A percentile compares a stretch with the other conserved stretches of the same genome.
phyloP scores from a whole-genome alignment of 2,329 filamentous ascomycete genomes.

The Xylaria sp. region DNA sequence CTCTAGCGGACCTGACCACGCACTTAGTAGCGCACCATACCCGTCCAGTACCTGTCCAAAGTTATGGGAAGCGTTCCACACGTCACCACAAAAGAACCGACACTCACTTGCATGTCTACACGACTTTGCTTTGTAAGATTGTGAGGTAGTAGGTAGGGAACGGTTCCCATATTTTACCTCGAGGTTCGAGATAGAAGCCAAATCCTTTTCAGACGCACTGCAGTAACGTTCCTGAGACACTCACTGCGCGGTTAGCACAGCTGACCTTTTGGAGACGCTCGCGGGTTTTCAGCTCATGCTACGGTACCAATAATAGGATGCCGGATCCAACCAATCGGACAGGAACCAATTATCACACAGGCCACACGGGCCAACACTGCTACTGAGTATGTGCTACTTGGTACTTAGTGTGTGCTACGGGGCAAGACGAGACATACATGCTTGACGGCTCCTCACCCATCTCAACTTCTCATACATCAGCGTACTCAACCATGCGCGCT shows the following conservation, averaged over 20 bases:
- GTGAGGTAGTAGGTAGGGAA: no score
- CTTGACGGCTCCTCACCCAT: slow-evolving; percentile 12
- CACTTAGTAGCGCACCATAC: neutral
- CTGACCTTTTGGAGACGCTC: slow-evolving; percentile 20
- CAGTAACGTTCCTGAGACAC: slow-evolving; percentile 19
- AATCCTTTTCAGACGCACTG: neutral
- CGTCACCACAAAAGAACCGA: no score
- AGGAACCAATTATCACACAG: slow-evolving; percentile 1
- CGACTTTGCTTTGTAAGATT: no score
- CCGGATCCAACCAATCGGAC: slow-evolving; percentile 12
- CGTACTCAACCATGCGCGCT: neutral
- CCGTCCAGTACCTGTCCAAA: no score
- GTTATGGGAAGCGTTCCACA: no score
- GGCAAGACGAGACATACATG: slow-evolving; percentile 16
- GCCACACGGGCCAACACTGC: neutral
- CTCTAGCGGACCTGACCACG: neutral
- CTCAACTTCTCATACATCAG: slow-evolving; percentile 17
- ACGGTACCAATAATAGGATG: slow-evolving; percentile 16
- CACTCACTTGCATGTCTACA: no score
- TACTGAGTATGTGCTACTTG: neutral
- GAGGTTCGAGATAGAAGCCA: neutral
- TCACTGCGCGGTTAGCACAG: slow-evolving; percentile 8
- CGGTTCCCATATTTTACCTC: neutral
- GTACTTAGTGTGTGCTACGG: no score
- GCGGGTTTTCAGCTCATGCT: slow-evolving; percentile 32